Conservation (phyloP, 305 asterid genomes). For the Fraxinus paxiana region DNA sequence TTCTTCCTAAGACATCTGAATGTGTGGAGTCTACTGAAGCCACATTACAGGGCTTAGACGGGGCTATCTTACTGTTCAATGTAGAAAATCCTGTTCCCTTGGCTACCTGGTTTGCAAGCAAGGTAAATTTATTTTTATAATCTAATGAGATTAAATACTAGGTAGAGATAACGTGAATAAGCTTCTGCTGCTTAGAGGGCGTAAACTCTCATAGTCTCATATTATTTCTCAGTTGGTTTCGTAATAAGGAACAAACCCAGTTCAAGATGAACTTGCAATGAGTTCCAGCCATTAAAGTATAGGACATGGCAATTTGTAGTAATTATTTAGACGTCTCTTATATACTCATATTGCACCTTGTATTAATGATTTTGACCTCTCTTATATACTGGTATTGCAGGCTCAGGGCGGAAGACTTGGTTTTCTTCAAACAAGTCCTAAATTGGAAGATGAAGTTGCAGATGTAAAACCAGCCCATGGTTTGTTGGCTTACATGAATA, state of each 20-base stretch:
- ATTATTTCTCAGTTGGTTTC: not conserved
- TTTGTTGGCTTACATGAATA: conserved; percentile 51
- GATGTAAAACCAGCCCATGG: conserved; percentile 31
- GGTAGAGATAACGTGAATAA: not conserved
- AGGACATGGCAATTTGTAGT: not conserved
- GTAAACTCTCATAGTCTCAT: not conserved
- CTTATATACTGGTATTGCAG: conserved; percentile 33
- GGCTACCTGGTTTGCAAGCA: conserved; percentile 66
- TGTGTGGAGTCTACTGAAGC: conserved; percentile 26
- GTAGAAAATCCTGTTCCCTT: conserved; percentile 62
- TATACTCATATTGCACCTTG: not conserved
- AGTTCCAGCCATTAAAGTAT: not conserved
- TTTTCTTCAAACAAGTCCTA: conserved; percentile 37
- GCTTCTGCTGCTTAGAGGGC: not conserved
- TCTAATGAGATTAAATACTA: not conserved
- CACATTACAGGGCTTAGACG: conserved; percentile 38
- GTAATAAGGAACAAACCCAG: not conserved
- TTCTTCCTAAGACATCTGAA: conserved; percentile 32
- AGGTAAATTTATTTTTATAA: conserved; percentile 41
- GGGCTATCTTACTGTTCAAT: conserved; percentile 58
- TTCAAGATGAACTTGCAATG: not conserved
- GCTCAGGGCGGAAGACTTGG: conserved; percentile 65
- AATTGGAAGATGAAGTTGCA: conserved; percentile 28
- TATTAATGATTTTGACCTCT: not conserved
- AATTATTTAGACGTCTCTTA: not conserved